Conservation (phyloP, 805 yeast genomes). For the fission yeast (Schizosaccharomyces pombe) region DNA sequence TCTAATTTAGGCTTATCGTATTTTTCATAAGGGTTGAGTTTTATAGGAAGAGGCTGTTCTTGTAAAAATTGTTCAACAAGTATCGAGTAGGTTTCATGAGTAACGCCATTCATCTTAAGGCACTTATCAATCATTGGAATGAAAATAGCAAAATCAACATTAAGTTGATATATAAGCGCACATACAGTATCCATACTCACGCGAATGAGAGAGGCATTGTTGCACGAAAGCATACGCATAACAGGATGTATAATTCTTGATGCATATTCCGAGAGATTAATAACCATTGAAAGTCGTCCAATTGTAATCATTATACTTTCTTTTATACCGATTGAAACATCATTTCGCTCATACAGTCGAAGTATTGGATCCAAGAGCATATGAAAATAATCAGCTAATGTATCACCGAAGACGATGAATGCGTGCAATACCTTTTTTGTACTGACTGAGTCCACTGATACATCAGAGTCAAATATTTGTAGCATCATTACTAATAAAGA, state of each 20-base stretch:
- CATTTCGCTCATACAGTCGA: conserved; percentile 42
- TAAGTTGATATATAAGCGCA: conserved; percentile 58
- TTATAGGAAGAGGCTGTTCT: conserved; percentile 70
- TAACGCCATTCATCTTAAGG: conserved; percentile 34
- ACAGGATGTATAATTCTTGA: conserved; percentile 76
- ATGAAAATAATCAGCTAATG: conserved; percentile 71
- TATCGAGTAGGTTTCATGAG: conserved; percentile 55
- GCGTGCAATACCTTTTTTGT: conserved; percentile 48
- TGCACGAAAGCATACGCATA: conserved; percentile 33
- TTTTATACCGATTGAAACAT: conserved; percentile 33
- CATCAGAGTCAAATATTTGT: conserved; percentile 45
- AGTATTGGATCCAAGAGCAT: conserved; percentile 72
- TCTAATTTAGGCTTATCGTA: conserved; percentile 15
- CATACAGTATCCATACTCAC: conserved; percentile 53
- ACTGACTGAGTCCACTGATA: conserved; percentile 26
- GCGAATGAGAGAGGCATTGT: conserved; percentile 34
- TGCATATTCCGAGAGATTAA: conserved; percentile 64
- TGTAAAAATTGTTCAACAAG: conserved; percentile 52
- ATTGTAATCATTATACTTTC: conserved; percentile 59
- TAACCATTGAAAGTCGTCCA: conserved; percentile 53
- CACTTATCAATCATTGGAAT: conserved; percentile 56
- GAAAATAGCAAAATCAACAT: conserved; percentile 62
- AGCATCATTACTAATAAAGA: conserved; percentile 53
- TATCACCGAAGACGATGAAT: conserved; percentile 65
- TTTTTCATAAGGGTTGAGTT: conserved; percentile 37